These are phyloP conservation scores for Chytriomyces confervae DNA, from an alignment of 192 early-diverging fungal genomes.

Conservation along the genomic window DNA sequence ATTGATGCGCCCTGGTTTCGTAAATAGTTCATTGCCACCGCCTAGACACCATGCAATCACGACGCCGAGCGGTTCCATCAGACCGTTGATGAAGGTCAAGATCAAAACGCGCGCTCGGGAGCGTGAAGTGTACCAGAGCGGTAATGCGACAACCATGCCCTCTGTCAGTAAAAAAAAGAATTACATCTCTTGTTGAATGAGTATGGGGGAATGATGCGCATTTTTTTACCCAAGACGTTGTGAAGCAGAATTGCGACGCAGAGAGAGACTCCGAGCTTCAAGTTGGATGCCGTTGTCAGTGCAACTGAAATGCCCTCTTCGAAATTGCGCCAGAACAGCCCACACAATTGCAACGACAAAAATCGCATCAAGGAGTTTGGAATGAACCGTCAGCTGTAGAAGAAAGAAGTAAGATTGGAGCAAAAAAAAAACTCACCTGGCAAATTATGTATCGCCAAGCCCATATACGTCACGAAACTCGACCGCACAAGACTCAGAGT, in stretches of 20 bases:
- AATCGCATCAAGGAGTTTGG: no score
- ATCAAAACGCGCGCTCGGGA: slow-evolving; percentile 20
- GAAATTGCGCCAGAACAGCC: background rate
- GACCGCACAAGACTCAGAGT: slow-evolving; percentile 11
- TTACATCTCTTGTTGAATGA: background rate
- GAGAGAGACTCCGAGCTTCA: slow-evolving; percentile 29
- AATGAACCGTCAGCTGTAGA: no score
- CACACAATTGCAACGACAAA: no score
- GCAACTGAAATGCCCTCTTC: slow-evolving; percentile 39
- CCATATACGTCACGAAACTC: slow-evolving; percentile 37
- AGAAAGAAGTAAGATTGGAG: no score
- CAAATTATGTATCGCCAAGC: slow-evolving; percentile 34
- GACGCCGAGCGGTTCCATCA: slow-evolving; percentile 42
- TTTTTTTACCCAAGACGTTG: slow-evolving; percentile 36
- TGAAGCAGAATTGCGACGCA: slow-evolving; percentile 40
- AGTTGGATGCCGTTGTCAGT: slow-evolving; percentile 27
- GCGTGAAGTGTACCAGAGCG: slow-evolving; percentile 33
- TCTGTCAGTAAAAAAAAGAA: slow-evolving; percentile 15
- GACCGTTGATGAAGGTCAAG: slow-evolving; percentile 34
- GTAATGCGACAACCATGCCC: slow-evolving; percentile 43
- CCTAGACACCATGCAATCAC: slow-evolving; percentile 32
- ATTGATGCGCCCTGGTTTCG: slow-evolving; percentile 13
- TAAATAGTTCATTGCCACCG: slow-evolving; percentile 8
- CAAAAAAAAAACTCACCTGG: background rate
- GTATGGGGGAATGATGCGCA: background rate